These are phyloP conservation scores for Gaultheria prostrata DNA, from an alignment of 148 eudicot genomes.

Conservation along the genomic window DNA sequence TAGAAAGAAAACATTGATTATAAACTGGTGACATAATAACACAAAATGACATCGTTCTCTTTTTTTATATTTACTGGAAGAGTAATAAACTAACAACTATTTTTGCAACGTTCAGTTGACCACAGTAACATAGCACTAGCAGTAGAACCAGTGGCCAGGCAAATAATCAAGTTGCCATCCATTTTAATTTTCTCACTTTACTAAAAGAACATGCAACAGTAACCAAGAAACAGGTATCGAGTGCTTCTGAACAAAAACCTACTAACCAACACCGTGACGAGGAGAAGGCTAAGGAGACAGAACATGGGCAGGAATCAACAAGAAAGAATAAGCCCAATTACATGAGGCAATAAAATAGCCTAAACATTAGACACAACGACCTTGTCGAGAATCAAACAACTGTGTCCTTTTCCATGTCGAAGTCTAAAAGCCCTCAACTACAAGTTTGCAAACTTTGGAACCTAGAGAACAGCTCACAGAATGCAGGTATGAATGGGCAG, in stretches of 20 bases:
- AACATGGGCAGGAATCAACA: not conserved
- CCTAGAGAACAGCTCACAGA: constrained; percentile 3
- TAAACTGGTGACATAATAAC: not conserved
- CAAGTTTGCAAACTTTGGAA: not conserved
- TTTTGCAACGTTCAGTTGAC: not conserved
- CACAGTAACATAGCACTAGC: constrained; percentile 6
- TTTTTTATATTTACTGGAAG: not conserved
- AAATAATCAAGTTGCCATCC: not conserved
- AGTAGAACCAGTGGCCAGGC: not conserved
- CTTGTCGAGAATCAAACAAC: not conserved
- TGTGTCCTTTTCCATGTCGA: not conserved
- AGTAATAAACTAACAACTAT: constrained; percentile 13
- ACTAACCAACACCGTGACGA: not conserved
- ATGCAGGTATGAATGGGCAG: not conserved
- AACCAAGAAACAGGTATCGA: not conserved
- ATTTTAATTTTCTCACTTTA: not conserved
- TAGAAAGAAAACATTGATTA: not conserved
- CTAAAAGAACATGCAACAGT: not conserved
- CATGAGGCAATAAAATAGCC: not conserved
- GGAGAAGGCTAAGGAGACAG: not conserved
- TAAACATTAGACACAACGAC: not conserved
- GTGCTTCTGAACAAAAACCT: not conserved
- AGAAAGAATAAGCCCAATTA: not conserved
- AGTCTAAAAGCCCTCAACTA: not conserved
- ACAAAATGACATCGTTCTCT: not conserved